These are phyloP conservation scores for Aspergillus fumigatus DNA, from an alignment of 2,329 filamentous ascomycete species.

Conservation along the genomic window DNA sequence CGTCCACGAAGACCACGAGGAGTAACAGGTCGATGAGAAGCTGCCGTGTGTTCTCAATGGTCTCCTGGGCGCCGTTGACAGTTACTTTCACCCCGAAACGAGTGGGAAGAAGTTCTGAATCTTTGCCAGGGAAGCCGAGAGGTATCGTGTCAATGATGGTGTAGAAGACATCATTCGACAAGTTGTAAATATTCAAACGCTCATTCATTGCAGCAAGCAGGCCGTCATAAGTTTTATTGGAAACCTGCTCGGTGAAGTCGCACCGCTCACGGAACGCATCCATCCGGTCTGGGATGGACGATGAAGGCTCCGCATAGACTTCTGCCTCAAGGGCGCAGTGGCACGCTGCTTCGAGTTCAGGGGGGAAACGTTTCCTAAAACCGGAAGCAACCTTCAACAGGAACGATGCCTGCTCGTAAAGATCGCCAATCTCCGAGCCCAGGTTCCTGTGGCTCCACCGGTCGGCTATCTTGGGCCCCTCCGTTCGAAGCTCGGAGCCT, in stretches of 20 bases:
- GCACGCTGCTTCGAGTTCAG: slow-evolving; percentile 64
- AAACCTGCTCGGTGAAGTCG: slow-evolving; percentile 72
- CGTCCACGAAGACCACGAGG: slow-evolving; percentile 80
- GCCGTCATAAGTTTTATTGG: slow-evolving; percentile 72
- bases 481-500: slow-evolving; percentile 32
- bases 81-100: slow-evolving; percentile 72
- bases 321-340: slow-evolving; percentile 65
- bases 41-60: slow-evolving; percentile 65
- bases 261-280: slow-evolving; percentile 73
- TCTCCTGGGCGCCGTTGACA: slow-evolving; percentile 74
- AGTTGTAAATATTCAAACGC: slow-evolving; percentile 49
- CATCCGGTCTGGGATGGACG: slow-evolving; percentile 68
- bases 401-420: slow-evolving; percentile 52
- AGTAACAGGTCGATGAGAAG: slow-evolving; percentile 78
- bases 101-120: slow-evolving; percentile 49
- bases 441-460: slow-evolving; percentile 44
- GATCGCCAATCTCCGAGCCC: slow-evolving; percentile 46
- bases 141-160: slow-evolving; percentile 48
- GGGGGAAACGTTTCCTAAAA: slow-evolving; percentile 67
- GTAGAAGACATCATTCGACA: slow-evolving; percentile 50
- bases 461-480: slow-evolving; percentile 36
- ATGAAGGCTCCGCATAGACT: slow-evolving; percentile 67
- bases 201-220: slow-evolving; percentile 66
- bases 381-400: slow-evolving; percentile 65
- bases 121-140: slow-evolving; percentile 36